A percentile compares a stretch with the other conserved stretches of the same genome.
phyloP scores from a whole-genome alignment of 371 early-diverging fungal species.

The Mucor ambiguus region DNA sequence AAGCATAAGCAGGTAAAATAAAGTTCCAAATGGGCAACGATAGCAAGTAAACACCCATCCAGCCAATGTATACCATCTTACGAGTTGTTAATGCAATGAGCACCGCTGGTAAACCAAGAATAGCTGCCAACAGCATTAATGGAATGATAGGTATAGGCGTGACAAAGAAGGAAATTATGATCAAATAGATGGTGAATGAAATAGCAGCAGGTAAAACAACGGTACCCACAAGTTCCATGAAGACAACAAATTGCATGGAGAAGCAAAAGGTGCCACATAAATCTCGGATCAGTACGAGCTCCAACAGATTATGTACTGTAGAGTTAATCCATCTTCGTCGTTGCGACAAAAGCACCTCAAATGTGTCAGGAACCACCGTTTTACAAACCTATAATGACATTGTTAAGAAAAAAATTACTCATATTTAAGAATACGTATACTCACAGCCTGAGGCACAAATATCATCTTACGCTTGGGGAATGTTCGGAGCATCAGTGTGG shows the following conservation, averaged over 20 bases:
- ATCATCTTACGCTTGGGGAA: constrained; percentile 93
- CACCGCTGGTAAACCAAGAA: constrained; percentile 86
- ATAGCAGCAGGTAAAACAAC: constrained; percentile 94
- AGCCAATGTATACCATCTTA: constrained; percentile 82
- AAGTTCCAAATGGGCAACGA: constrained; percentile 94
- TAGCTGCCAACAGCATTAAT: constrained; percentile 65
- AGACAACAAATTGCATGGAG: constrained; percentile 95
- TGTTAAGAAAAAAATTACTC: not conserved
- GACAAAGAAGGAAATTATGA: constrained; percentile 66
- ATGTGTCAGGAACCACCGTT: constrained; percentile 93
- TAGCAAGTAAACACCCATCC: constrained; percentile 90
- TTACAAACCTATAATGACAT: constrained; percentile 66
- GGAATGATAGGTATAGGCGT: constrained; percentile 64
- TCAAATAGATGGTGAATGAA: constrained; percentile 75
- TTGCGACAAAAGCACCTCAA: constrained; percentile 88
- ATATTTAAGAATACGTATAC: not conserved
- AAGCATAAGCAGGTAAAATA: constrained; percentile 91
- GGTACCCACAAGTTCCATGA: constrained; percentile 94
- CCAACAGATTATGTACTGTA: constrained; percentile 92
- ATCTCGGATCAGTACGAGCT: constrained; percentile 87
- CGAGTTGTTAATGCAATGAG: constrained; percentile 85
- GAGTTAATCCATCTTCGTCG: constrained; percentile 98
- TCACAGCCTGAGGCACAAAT: constrained; percentile 88
- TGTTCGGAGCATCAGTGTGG: constrained; percentile 92
- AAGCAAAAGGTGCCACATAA: constrained; percentile 96